Conservation (phyloP, 1,284 basidiomycete species). For the Fistulinella cinereoalba region DNA sequence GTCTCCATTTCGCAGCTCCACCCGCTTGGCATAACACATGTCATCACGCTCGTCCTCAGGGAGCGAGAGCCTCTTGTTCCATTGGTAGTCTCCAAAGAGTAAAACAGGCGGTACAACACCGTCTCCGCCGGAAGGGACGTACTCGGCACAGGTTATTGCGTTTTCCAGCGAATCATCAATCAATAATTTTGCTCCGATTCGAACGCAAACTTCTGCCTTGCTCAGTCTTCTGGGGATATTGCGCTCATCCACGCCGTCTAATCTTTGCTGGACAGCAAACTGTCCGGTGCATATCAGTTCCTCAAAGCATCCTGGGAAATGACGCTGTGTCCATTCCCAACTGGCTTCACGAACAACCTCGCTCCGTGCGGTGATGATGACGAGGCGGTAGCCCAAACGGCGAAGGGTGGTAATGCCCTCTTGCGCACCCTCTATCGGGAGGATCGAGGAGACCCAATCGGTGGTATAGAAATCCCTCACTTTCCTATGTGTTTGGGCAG, state of each 20-base stretch:
- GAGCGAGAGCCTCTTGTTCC: constrained; percentile 56
- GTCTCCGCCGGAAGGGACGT: constrained; percentile 18
- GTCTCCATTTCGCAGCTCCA: constrained; percentile 45
- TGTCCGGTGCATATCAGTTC: constrained; percentile 75
- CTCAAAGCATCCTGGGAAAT: constrained; percentile 67
- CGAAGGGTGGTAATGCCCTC: constrained; percentile 57
- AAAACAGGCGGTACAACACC: constrained; percentile 49
- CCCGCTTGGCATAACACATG: constrained; percentile 56
- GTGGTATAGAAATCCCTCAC: constrained; percentile 59
- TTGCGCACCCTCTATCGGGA: constrained; percentile 62
- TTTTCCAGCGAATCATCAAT: constrained; percentile 83
- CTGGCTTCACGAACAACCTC: constrained; percentile 57
- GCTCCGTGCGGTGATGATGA: constrained; percentile 75
- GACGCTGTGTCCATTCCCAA: constrained; percentile 63
- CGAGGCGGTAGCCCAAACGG: constrained; percentile 61
- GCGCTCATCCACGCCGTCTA: constrained; percentile 36
- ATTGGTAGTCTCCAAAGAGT: constrained; percentile 75
- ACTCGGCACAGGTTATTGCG: constrained; percentile 54
- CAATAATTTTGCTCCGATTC: constrained; percentile 59
- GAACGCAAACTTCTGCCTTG: constrained; percentile 71
- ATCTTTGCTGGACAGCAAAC: constrained; percentile 43
- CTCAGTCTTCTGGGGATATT: constrained; percentile 58
- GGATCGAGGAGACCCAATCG: constrained; percentile 49
- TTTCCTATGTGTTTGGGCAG: constrained; percentile 57
- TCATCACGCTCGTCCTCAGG: constrained; percentile 49